Base-by-base conservation (phyloP, 2,329 filamentous ascomycete genomes). In the Claviceps cyperi region DNA sequence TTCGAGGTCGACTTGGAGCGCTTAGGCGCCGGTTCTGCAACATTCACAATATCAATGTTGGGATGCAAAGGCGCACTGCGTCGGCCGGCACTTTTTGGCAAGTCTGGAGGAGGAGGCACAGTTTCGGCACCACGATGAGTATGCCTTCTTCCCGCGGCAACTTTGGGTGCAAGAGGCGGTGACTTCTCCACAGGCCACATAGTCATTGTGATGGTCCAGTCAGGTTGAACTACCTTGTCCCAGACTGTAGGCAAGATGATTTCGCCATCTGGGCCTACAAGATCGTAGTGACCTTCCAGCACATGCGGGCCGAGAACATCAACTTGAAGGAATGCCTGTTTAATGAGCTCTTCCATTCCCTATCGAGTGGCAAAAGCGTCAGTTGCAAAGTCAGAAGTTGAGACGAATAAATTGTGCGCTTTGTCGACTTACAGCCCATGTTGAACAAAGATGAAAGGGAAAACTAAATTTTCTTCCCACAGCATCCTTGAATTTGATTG, bases 401-500 rank as follows among this genome's bases (percentile, higher is more conserved):
- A 14, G 22, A 28, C 11, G 17, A 32, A 32, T 22, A 32, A 36
- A 8, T 15, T 35, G 11, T 7, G 21, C 22, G 13, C 5, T 15
- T 40, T 24, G 9, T 21, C 15, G 50, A 76, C 79, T 63, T 78
- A 90, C 86, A 70, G 74, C 71, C 88, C 88, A 94, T 2, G 83
- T 92, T 60, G 81, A 80, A 66, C 89, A 95, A 32, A 94, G 66
- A 55, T 90, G 80, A 67, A 83, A 95, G 1, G 90, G 90, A 61
- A 96, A 95, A 66, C 81, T 92, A 64, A 94, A 96, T 65, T 94
- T 95, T 56, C 90, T 78, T 35, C 87, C 86, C 15, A 96, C 81
- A 1, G 89, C 89, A 63, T 96, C 90, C 67, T 94, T 94, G 70
- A 94, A 94, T 57, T 83, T 83, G 64, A 95, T 86, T 2, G 86